Evolutionary conservation across 139 green algal species (phyloP).

Genomic region (Eudorina sp.): DNA sequence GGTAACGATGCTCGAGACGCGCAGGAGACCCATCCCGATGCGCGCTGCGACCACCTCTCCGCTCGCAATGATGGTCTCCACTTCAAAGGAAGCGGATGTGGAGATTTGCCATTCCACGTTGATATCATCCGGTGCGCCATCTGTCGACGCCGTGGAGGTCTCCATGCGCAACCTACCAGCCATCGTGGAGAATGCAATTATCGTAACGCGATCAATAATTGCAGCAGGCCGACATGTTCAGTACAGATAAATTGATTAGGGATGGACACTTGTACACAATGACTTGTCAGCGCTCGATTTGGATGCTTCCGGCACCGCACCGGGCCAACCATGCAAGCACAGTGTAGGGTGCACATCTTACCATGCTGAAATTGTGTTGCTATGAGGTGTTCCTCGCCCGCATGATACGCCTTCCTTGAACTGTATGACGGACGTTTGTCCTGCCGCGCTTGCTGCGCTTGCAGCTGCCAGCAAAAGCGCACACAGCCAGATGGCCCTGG

Average conservation of each 20-base stretch:
- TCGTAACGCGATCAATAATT: too few species aligned
- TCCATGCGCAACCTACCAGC: background rate
- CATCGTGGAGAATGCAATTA: too few species aligned
- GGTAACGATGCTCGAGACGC: background rate
- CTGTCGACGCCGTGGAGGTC: background rate
- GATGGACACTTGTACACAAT: too few species aligned
- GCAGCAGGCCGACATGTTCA: too few species aligned
- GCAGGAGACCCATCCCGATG: background rate
- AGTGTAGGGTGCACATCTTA: too few species aligned
- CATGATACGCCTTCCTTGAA: background rate
- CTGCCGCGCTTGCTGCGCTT: background rate
- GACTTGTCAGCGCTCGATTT: too few species aligned
- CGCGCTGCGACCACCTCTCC: background rate
- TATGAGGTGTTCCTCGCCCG: background rate
- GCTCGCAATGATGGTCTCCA: background rate
- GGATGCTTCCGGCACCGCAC: too few species aligned
- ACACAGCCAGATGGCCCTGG: background rate
- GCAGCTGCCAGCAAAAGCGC: background rate
- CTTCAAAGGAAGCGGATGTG: background rate
- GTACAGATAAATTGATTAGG: too few species aligned
- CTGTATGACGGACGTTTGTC: too few species aligned
- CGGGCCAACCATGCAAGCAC: too few species aligned
- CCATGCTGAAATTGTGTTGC: background rate
- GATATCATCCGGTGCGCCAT: too few species aligned
- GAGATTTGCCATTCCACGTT: background rate